These are phyloP conservation scores for Penicillium nucicola DNA, from an alignment of 495 filamentous ascomycete genomes.

Conservation along the genomic window DNA sequence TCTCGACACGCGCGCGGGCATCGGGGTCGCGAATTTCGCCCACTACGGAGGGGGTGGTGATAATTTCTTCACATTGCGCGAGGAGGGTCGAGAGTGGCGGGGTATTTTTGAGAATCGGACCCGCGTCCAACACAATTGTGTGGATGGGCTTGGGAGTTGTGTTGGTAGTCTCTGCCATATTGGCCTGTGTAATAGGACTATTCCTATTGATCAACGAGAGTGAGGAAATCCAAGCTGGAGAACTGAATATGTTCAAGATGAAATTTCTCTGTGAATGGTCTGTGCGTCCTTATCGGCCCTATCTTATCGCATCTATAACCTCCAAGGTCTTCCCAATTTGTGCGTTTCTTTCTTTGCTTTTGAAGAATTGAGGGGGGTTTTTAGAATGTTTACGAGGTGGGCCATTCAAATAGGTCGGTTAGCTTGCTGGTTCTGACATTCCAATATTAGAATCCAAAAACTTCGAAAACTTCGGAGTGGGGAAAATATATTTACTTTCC, in stretches of 20 bases:
- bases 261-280: slow-evolving; percentile 31
- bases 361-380: no score
- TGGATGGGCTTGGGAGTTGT: slow-evolving; percentile 64
- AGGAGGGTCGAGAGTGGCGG: slow-evolving; percentile 76
- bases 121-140: slow-evolving; percentile 85
- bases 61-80: slow-evolving; percentile 67
- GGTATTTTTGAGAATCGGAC: slow-evolving; percentile 87
- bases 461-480: no score
- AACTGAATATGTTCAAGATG: slow-evolving; percentile 7
- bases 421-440: no score
- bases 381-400: no score
- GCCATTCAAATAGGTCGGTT: no score
- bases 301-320: slow-evolving; percentile 23
- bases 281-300: slow-evolving; percentile 26
- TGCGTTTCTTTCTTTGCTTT: neutral
- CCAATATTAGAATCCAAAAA: no score
- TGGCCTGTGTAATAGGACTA: slow-evolving; percentile 1
- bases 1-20: slow-evolving; percentile 75
- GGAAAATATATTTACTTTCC: no score
- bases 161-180: slow-evolving; percentile 37
- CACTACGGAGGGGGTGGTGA: slow-evolving; percentile 84
- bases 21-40: slow-evolving; percentile 86
- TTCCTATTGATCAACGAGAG: neutral
- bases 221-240: slow-evolving; percentile 1
- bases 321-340: neutral